Percentiles rank a stretch among this genome's conserved stretches.
Evolutionary conservation across 768 basidiomycete genomes (phyloP).

Genomic region (Rhodotorula paludigena): DNA sequence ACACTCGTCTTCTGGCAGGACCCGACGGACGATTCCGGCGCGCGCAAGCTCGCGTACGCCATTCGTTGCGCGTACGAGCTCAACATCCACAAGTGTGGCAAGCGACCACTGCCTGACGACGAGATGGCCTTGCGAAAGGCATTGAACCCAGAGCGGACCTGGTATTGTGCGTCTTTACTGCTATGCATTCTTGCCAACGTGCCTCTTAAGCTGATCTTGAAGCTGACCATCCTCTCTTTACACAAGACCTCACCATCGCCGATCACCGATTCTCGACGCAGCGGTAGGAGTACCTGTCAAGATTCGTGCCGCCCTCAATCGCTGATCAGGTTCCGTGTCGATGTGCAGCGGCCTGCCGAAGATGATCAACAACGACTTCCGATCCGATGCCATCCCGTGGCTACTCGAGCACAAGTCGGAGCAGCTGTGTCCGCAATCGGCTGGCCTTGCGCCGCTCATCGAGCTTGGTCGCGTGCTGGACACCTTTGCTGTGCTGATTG

Average conservation of each 20-base stretch:
- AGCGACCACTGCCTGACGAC: slow-evolving; percentile 3
- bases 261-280: slow-evolving; percentile 23
- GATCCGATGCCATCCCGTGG: slow-evolving; percentile 11
- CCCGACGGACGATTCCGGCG: slow-evolving; percentile 58
- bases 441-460: slow-evolving; percentile 20
- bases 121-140: slow-evolving; percentile 3
- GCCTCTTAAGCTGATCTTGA: too few species aligned
- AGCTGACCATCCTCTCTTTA: neutral
- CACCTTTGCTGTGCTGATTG: slow-evolving; percentile 11
- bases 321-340: neutral
- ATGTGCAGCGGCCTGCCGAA: slow-evolving; percentile 10
- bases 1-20: slow-evolving; percentile 87
- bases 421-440: slow-evolving; percentile 4
- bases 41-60: slow-evolving; percentile 21
- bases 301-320: neutral
- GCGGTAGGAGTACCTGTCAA: too few species aligned
- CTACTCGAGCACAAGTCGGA: slow-evolving; percentile 7
- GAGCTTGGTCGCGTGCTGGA: slow-evolving; percentile 17
- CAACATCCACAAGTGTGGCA: neutral
- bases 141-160: slow-evolving; percentile 19
- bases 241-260: slow-evolving; percentile 9
- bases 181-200: too few species aligned
- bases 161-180: slow-evolving; percentile 7
- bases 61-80: slow-evolving; percentile 20
- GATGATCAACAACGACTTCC: slow-evolving; percentile 5